These are phyloP conservation scores for Sisymbrium irio DNA, from an alignment of 345 rosid species.

Conservation along the genomic window DNA sequence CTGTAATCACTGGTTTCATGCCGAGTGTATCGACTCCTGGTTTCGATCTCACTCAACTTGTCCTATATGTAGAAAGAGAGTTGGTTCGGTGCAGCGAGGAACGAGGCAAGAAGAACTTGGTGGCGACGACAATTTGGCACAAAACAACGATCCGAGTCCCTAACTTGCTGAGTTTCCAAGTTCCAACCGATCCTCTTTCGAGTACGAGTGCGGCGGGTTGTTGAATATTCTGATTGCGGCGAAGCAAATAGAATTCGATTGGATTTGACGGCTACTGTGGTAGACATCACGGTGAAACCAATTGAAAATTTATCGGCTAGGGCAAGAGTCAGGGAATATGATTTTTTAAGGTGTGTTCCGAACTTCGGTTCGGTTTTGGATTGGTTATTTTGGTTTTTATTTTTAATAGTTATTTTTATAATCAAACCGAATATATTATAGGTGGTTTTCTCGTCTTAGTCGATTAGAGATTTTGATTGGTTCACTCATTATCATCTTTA, in stretches of 20 bases:
- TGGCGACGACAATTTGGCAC: neutral
- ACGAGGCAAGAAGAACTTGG: neutral
- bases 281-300: neutral
- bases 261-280: neutral
- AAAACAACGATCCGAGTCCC: neutral
- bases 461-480: no score
- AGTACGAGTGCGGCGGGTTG: neutral
- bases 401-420: no score
- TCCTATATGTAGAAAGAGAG: constrained; percentile 67
- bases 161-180: neutral
- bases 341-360: neutral
- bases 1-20: constrained; percentile 76
- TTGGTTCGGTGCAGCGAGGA: constrained; percentile 25
- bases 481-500: no score
- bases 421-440: no score
- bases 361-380: no score
- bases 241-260: neutral
- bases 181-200: neutral
- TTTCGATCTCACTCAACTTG: constrained; percentile 69
- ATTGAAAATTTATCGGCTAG: neutral
- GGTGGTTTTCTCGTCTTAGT: no score
- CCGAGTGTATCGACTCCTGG: constrained; percentile 86
- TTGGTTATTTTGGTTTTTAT: no score
- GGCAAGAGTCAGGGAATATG: neutral
- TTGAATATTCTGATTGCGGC: neutral